Conservation (phyloP, 495 filamentous ascomycete species). For the Penicillium mononematosum region DNA sequence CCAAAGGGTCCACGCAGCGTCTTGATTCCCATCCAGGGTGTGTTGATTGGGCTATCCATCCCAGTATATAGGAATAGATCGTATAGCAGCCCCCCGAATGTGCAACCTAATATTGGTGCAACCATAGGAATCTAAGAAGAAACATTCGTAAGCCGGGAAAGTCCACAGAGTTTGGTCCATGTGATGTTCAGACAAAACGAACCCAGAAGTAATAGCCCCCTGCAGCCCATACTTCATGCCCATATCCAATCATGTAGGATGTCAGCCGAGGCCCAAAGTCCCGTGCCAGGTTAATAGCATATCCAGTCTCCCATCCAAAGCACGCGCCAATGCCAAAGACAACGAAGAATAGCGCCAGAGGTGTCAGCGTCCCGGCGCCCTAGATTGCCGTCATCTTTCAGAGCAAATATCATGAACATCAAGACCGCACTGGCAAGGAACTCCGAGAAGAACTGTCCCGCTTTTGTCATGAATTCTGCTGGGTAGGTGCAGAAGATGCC, state of each 20-base stretch:
- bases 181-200: constrained; percentile 16
- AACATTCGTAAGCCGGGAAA: neutral
- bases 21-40: constrained; percentile 55
- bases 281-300: constrained; percentile 64
- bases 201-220: constrained; percentile 66
- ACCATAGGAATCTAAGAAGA: constrained; percentile 49
- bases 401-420: constrained; percentile 67
- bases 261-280: constrained; percentile 68
- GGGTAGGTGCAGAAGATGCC: constrained; percentile 69
- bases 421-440: constrained; percentile 60
- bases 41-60: constrained; percentile 55
- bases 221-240: constrained; percentile 60
- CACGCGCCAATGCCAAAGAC: constrained; percentile 66
- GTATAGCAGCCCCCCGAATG: constrained; percentile 61
- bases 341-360: constrained; percentile 60
- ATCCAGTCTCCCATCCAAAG: constrained; percentile 70
- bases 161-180: neutral
- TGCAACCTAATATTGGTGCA: constrained; percentile 56
- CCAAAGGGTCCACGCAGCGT: constrained; percentile 31
- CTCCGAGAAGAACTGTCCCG: constrained; percentile 62
- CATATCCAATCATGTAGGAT: constrained; percentile 62
- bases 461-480: constrained; percentile 57
- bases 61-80: constrained; percentile 62
- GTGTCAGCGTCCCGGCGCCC: constrained; percentile 50
- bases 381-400: constrained; percentile 59